Conservation (phyloP, 2,329 filamentous ascomycete genomes). For the Aureobasidium uvarum region DNA sequence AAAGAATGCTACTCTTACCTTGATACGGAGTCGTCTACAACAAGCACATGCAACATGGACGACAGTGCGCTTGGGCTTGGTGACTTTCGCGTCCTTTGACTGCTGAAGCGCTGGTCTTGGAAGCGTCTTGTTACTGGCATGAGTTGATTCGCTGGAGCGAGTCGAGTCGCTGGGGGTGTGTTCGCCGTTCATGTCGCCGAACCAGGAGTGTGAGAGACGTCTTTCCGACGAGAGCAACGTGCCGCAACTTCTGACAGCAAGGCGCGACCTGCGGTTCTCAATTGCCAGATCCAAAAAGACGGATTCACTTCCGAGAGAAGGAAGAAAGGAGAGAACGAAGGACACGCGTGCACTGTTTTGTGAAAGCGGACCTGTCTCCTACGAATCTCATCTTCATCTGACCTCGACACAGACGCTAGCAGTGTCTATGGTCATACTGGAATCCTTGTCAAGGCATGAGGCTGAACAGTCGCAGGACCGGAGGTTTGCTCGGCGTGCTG, state of each 20-base stretch:
- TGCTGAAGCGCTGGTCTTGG: neutral
- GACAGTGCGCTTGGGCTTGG: conserved; percentile 16
- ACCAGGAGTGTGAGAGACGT: neutral
- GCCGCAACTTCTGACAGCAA: neutral
- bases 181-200: neutral
- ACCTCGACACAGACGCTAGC: neutral
- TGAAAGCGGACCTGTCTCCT: neutral
- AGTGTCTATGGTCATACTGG: neutral
- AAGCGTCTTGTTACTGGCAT: neutral
- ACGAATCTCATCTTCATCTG: neutral
- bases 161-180: neutral
- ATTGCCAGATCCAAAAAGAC: neutral
- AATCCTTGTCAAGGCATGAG: neutral
- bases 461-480: neutral
- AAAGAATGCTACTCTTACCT: neutral
- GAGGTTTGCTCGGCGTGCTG: neutral
- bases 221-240: neutral
- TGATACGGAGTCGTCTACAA: conserved; percentile 23
- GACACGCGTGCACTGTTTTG: neutral
- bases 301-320: neutral
- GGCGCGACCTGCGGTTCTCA: neutral
- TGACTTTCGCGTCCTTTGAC: neutral
- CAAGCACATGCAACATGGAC: conserved; percentile 23
- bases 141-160: neutral
- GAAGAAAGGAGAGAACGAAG: neutral